These are phyloP conservation scores for Parathielavia hyrcaniae DNA, from an alignment of 495 filamentous ascomycete species.

Conservation along the genomic window DNA sequence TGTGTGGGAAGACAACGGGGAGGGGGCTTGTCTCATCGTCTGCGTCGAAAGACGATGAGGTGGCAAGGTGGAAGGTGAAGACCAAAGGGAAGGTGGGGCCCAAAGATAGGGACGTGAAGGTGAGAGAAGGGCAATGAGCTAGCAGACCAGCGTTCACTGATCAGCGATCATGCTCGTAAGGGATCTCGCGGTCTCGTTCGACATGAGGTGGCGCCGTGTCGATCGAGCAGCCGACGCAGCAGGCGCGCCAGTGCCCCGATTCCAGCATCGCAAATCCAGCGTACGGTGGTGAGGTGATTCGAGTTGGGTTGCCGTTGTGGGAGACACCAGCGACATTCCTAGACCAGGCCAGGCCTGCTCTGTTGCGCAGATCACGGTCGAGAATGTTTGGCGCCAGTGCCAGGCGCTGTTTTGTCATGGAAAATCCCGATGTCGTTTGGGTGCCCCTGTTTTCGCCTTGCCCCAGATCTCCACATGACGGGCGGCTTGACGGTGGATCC, in stretches of 20 bases:
- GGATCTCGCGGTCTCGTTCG: constrained; percentile 11
- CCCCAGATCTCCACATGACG: constrained; percentile 19
- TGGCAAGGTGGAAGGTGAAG: constrained; percentile 18
- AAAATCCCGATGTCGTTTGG: constrained; percentile 25
- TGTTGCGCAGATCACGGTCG: constrained; percentile 32
- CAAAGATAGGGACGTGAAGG: background rate
- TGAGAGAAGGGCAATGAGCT: constrained; percentile 1
- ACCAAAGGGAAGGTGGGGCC: constrained; percentile 1
- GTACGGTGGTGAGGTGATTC: constrained; percentile 16
- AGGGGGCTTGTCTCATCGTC: constrained; percentile 36
- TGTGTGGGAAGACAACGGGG: constrained; percentile 24
- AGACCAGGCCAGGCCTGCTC: constrained; percentile 27
- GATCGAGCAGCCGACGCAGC: constrained; percentile 21
- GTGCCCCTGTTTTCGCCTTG: constrained; percentile 24
- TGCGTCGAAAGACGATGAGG: constrained; percentile 16
- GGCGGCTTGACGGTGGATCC: constrained; percentile 15
- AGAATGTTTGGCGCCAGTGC: constrained; percentile 35
- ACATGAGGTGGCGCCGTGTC: constrained; percentile 12
- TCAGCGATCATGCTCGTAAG: background rate
- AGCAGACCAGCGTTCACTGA: constrained; percentile 13
- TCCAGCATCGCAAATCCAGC: constrained; percentile 31
- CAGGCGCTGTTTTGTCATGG: constrained; percentile 31
- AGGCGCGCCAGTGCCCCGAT: constrained; percentile 24
- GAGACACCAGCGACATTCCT: constrained; percentile 21
- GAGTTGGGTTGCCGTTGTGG: constrained; percentile 8